Evolutionary conservation across 805 yeast species (phyloP), one percentile per base, ranked within the genome.

Genomic region (Pichia cephalocereana): DNA sequence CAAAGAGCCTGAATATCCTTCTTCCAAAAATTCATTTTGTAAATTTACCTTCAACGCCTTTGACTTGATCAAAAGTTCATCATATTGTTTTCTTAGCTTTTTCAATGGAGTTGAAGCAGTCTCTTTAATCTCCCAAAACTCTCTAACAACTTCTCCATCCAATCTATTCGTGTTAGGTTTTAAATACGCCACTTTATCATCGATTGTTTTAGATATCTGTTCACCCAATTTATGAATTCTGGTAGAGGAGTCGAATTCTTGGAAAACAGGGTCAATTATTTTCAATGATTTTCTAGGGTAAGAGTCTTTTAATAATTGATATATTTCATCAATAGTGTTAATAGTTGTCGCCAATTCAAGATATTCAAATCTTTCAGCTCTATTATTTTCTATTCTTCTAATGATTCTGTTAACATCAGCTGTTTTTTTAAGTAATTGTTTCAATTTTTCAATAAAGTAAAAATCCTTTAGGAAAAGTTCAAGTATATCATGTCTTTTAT

Each of bases 371-470:
- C 57, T 51, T 9, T 62, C 67, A 1, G 65, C 64, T 27, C 55
- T 56, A 1, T 56, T 54, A 37, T 76, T 78, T 30, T 79, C 77
- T 40, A 72, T 69, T 40, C 81, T 68, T 53, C 83, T 82, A 1
- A 88, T 61, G 32, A 80, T 72, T 46, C 87, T 67, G 12, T 74
- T 71, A 26, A 86, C 66, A 61, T 84, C 88, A 2, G 77, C 72
- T 3, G 80, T 67, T 4, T 70, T 65, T 15, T 68, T 69, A 40
- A 82, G 60, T 18, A 68, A 62, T 3, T 54, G 52, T 5, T 71
- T 56, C 4, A 78, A 45, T 0, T 56, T 55, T 6, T 62, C 64
- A 5, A 69, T 57, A 36, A 68, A 58, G 1, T 46, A 30, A 17
- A 40, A 40, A 40, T 71, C 60, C 8, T 59, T 60, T 34, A 61